Evolutionary conservation across 2,329 filamentous ascomycete species (phyloP).

Genomic region (Colletotrichum endophyticum): DNA sequence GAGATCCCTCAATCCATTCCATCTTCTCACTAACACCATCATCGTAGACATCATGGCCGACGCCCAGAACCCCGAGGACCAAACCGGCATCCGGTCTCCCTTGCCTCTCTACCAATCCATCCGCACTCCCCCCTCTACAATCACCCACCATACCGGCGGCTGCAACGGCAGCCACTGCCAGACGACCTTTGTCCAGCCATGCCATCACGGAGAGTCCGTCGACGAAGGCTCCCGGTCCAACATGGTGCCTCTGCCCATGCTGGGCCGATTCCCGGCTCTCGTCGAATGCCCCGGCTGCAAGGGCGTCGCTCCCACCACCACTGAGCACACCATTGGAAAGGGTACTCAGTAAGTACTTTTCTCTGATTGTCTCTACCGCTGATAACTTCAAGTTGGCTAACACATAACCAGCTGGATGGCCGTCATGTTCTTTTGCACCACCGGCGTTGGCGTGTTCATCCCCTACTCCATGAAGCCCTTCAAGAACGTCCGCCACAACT

Average conservation of each 20-base stretch:
- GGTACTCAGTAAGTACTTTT: conserved; percentile 9
- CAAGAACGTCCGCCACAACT: conserved; percentile 16
- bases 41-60: not conserved
- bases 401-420: conserved; percentile 6
- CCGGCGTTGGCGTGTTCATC: conserved; percentile 9
- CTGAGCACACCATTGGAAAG: conserved; percentile 9
- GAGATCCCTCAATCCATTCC: too few relatives aligned
- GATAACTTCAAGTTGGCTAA: not conserved
- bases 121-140: not conserved
- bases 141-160: not conserved
- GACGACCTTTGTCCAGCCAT: not conserved
- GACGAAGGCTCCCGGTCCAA: not conserved
- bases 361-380: not conserved
- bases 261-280: conserved; percentile 7
- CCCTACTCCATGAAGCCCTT: conserved; percentile 14
- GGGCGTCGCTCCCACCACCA: not conserved
- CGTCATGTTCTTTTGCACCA: conserved; percentile 16
- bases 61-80: not conserved
- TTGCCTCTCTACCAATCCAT: conserved; percentile 3
- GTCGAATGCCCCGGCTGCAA: conserved; percentile 16
- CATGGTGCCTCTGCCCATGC: conserved; percentile 8
- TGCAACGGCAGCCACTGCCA: not conserved
- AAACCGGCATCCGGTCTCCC: not conserved
- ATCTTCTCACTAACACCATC: not conserved
- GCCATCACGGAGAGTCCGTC: not conserved